Conservation (phyloP, 1,284 basidiomycete species). For the Cystobasidium pallidum region DNA sequence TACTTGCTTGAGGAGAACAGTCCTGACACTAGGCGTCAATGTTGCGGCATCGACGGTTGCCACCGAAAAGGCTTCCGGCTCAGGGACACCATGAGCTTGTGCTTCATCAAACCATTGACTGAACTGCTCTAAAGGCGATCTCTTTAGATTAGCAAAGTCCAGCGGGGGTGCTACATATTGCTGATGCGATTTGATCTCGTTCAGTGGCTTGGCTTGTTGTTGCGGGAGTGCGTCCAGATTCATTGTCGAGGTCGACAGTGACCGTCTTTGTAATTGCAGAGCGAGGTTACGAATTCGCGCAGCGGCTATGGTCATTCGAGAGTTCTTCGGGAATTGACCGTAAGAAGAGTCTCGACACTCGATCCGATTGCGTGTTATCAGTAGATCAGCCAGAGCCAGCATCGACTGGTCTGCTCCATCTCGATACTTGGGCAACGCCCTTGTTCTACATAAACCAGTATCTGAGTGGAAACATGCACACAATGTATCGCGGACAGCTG, state of each 20-base stretch:
- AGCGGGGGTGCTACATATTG: slow-evolving; percentile 39
- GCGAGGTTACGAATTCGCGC: not conserved
- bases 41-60: slow-evolving; percentile 70
- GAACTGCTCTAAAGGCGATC: slow-evolving; percentile 80
- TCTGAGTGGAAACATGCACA: too few relatives aligned
- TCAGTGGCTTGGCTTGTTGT: slow-evolving; percentile 22
- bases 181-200: slow-evolving; percentile 36
- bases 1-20: slow-evolving; percentile 89
- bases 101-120: slow-evolving; percentile 78
- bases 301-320: not conserved
- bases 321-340: not conserved
- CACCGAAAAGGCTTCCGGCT: slow-evolving; percentile 86
- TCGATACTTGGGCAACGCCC: too few relatives aligned
- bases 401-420: too few relatives aligned
- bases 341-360: not conserved
- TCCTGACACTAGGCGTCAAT: slow-evolving; percentile 78
- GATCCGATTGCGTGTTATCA: too few relatives aligned
- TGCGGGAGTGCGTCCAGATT: slow-evolving; percentile 9
- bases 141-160: slow-evolving; percentile 30
- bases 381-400: too few relatives aligned
- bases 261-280: not conserved
- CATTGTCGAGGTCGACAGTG: slow-evolving; percentile 14
- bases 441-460: too few relatives aligned
- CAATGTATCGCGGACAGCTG: too few relatives aligned
- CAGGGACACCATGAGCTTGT: slow-evolving; percentile 62